A percentile compares a stretch with the other conserved stretches of the same genome.
Evolutionary conservation across 1,284 basidiomycete genomes (phyloP).

Genomic region (Malassezia sympodialis): DNA sequence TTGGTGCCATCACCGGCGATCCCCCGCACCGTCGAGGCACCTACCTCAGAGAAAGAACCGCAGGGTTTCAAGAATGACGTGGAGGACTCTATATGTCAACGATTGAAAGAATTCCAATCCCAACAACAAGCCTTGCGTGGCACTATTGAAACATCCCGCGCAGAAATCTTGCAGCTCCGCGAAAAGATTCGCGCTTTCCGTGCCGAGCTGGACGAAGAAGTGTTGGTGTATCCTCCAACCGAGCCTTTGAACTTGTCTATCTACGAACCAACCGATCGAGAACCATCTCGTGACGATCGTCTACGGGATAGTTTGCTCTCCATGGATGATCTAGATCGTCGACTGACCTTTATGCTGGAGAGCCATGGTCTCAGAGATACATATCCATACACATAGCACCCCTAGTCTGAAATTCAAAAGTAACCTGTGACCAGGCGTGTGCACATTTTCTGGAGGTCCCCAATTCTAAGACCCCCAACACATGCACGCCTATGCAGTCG

Average conservation of each 20-base stretch:
- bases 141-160: conserved; percentile 9
- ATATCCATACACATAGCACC: not conserved
- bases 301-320: conserved; percentile 5
- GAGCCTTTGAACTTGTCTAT: not conserved
- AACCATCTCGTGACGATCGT: not conserved
- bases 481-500: not conserved
- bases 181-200: conserved; percentile 8
- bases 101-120: conserved; percentile 7
- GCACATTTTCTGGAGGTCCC: not conserved
- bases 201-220: not conserved
- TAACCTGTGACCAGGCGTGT: not conserved
- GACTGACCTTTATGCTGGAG: conserved; percentile 3
- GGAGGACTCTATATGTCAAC: not conserved
- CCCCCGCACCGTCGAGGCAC: not conserved
- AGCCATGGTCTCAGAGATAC: not conserved
- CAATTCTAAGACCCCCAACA: not conserved
- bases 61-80: not conserved
- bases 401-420: not conserved
- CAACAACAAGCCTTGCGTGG: conserved; percentile 10
- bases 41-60: not conserved
- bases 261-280: not conserved
- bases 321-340: conserved; percentile 13
- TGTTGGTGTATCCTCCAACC: not conserved
- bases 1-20: no score
- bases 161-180: conserved; percentile 11